Conservation (phyloP, 2,329 filamentous ascomycete genomes). For the Tolypocladium ophioglossoides region DNA sequence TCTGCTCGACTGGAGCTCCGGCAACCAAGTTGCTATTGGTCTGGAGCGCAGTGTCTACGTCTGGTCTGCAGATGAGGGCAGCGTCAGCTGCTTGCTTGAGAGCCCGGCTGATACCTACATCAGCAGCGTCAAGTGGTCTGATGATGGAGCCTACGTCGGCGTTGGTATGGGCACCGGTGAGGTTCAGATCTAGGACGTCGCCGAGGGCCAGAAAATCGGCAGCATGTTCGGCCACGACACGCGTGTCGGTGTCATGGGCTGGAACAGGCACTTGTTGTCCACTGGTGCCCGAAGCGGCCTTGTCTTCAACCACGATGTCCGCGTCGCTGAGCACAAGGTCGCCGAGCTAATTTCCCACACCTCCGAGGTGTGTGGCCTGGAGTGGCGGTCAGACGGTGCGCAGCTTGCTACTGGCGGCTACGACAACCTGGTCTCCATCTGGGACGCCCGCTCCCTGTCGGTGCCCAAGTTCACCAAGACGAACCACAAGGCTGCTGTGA, state of each 20-base stretch:
- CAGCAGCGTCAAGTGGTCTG: slow-evolving; percentile 98
- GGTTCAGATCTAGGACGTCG: slow-evolving; percentile 98
- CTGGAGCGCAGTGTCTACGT: slow-evolving; percentile 96
- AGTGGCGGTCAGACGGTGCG: slow-evolving; percentile 93
- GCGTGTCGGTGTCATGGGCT: slow-evolving; percentile 95
- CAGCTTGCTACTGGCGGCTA: slow-evolving; percentile 97
- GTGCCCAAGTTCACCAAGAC: slow-evolving; percentile 99
- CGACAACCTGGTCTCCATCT: slow-evolving; percentile 98
- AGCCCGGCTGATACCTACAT: slow-evolving; percentile 86
- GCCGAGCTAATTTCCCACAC: slow-evolving; percentile 96
- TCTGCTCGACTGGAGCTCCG: slow-evolving; percentile 93
- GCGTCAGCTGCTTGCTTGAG: slow-evolving; percentile 81
- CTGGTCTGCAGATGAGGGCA: slow-evolving; percentile 92
- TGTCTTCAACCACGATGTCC: slow-evolving; percentile 97
- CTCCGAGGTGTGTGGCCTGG: slow-evolving; percentile 93
- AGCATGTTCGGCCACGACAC: slow-evolving; percentile 98
- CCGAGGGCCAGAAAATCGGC: slow-evolving; percentile 88
- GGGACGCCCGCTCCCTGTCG: slow-evolving; percentile 87
- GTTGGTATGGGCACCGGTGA: slow-evolving; percentile 92
- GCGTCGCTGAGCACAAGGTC: slow-evolving; percentile 94
- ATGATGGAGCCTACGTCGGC: slow-evolving; percentile 90
- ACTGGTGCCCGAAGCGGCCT: slow-evolving; percentile 90
- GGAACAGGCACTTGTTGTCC: slow-evolving; percentile 96
- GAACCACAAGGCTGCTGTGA: slow-evolving; percentile 97
- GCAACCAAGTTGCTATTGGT: slow-evolving; percentile 96